Evolutionary conservation across 805 yeast species (phyloP).

Genomic region (Komagataella pseudopastoris): DNA sequence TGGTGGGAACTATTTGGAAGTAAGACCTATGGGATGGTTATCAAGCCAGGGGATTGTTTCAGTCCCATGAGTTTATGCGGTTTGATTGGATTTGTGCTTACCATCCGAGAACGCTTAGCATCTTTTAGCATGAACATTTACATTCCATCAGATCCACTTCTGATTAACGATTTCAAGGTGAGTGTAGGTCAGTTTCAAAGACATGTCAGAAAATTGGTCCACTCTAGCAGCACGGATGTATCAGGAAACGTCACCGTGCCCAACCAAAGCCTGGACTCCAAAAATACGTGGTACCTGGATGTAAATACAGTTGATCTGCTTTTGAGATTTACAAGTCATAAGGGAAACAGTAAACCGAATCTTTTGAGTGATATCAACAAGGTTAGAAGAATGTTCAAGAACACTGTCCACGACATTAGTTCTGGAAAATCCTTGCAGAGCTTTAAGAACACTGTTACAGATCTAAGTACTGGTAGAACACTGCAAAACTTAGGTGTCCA

Average conservation of each 20-base stretch:
- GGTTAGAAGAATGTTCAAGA: conserved; percentile 20
- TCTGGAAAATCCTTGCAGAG: conserved; percentile 18
- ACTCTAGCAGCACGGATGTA: conserved; percentile 16
- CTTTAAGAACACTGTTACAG: conserved; percentile 11
- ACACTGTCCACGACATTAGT: conserved; percentile 21
- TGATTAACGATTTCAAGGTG: conserved; percentile 51
- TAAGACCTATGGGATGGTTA: conserved; percentile 19
- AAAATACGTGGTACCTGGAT: background rate
- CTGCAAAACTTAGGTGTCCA: background rate
- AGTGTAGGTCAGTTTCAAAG: conserved; percentile 72
- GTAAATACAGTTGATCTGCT: conserved; percentile 3
- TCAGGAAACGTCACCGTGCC: conserved; percentile 17
- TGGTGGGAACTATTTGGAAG: conserved; percentile 82
- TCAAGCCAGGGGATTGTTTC: conserved; percentile 25
- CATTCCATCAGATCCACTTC: conserved; percentile 76
- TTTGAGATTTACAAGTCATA: conserved; percentile 4
- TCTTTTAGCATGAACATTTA: conserved; percentile 38
- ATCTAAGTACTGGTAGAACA: conserved; percentile 4
- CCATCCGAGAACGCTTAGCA: conserved; percentile 53
- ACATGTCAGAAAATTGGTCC: conserved; percentile 3
- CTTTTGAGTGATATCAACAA: conserved; percentile 20
- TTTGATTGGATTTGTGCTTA: conserved; percentile 61
- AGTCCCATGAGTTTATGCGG: conserved; percentile 60
- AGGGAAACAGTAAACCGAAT: conserved; percentile 18
- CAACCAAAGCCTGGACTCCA: conserved; percentile 34